These are phyloP conservation scores for Suhomyces tanzawaensis DNA, from an alignment of 805 yeast genomes.

Conservation along the genomic window DNA sequence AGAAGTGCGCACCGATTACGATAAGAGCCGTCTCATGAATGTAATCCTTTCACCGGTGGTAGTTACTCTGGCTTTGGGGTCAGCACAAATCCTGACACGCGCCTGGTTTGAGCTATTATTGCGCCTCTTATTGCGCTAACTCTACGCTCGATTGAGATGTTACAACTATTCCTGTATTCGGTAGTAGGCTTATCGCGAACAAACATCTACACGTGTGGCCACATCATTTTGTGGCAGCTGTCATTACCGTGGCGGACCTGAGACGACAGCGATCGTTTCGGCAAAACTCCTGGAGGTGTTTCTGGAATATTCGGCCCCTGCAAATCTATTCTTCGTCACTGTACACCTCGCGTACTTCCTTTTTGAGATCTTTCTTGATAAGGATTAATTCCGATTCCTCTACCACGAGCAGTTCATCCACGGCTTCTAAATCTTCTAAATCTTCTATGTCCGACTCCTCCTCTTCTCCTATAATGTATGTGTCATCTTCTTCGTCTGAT, in stretches of 20 bases:
- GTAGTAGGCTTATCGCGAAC: background rate
- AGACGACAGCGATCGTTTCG: no score
- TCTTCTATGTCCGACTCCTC: constrained; percentile 6
- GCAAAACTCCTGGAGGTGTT: background rate
- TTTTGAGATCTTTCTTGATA: constrained; percentile 7
- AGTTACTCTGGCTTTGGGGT: no score
- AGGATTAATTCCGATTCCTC: constrained; percentile 3
- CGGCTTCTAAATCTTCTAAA: constrained; percentile 8
- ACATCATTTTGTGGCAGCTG: background rate
- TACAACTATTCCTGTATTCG: background rate
- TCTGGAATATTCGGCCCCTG: background rate
- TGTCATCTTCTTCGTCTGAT: constrained; percentile 16
- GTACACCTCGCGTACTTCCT: constrained; percentile 5
- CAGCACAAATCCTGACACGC: no score
- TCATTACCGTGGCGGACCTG: no score
- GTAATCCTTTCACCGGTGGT: no score
- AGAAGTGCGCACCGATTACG: background rate
- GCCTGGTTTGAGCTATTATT: no score
- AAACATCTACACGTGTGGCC: background rate
- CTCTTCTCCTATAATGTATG: constrained; percentile 8
- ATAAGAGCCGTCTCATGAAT: background rate
- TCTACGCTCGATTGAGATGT: background rate
- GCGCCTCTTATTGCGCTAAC: background rate
- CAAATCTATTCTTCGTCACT: constrained; percentile 6
- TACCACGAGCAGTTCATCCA: no score